Base-by-base conservation (phyloP, 2,329 filamentous ascomycete genomes). In the Aureobasidium sp. region DNA sequence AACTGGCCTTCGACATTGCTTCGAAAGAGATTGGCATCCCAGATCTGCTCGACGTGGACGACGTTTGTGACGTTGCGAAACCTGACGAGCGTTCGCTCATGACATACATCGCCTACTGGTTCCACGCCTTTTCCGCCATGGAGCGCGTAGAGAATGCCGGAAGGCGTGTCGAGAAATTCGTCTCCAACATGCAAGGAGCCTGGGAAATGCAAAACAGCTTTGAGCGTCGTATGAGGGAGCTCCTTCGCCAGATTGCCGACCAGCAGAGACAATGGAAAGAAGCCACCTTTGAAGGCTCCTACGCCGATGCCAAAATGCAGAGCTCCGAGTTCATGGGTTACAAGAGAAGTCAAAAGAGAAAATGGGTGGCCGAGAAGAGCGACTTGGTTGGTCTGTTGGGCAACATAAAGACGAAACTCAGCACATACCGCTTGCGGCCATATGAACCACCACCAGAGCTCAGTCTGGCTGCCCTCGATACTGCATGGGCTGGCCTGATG, bases 81-180 rank as follows among this genome's bases (percentile, higher is more conserved):
- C 93, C 93, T 21, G 93, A 98, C 68, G 93, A 98, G 71, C 85
- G 89, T 62, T 94, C 88, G 68, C 78, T 98, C 67, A 98, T 98
- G 93, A 98, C 93, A 1, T 98, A 98, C 70, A 98, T 98, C 63
- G 93, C 93, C 59, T 98, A 98, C 75, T 98, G 93, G 93, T 98
- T 98, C 79, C 93, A 98, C 67, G 93, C 93, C 62, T 98, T 98
- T 69, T 97, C 91, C 25, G 91, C 97, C 66, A 94, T 98, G 84
- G 93, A 98, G 73, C 87, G 91, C 68, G 93, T 98, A 7, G 93
- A 98, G 71, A 98, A 98, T 67, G 93, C 93, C 3, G 93, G 93
- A 4, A 82, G 93, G 57, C 82, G 93, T 61, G 93, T 98, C 4
- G 93, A 98, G 74, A 98, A 98, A 71, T 98, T 98, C 65, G 88